Evolutionary conservation across 805 yeast genomes (phyloP).

Genomic region (Candida taoyuanica): DNA sequence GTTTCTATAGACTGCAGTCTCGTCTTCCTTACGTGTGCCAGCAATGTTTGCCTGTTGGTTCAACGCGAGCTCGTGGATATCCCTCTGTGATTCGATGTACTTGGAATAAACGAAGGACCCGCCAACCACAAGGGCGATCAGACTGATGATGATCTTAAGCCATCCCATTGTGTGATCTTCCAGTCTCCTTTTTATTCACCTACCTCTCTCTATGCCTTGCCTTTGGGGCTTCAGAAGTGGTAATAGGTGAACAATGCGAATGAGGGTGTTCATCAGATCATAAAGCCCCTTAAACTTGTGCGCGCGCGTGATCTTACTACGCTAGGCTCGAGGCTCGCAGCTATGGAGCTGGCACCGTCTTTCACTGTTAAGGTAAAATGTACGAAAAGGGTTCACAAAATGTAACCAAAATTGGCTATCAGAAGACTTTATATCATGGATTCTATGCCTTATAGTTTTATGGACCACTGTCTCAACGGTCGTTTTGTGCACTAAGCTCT

Average conservation of each 20-base stretch:
- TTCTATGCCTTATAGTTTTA: background rate
- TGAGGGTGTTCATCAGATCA: no score
- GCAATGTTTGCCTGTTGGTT: constrained; percentile 62
- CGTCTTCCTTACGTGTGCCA: constrained; percentile 57
- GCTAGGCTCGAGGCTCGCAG: no score
- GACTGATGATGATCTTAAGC: background rate
- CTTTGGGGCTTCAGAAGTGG: background rate
- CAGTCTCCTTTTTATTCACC: background rate
- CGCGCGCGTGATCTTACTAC: no score
- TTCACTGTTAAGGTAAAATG: no score
- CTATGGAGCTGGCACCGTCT: no score
- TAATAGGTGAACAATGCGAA: background rate
- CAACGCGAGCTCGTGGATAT: constrained; percentile 54
- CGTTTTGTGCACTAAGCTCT: constrained; percentile 25
- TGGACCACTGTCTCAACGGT: constrained; percentile 10
- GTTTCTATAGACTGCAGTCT: constrained; percentile 74
- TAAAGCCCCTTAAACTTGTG: no score
- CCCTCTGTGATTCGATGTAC: constrained; percentile 36
- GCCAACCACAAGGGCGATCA: constrained; percentile 43
- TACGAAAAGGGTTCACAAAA: no score
- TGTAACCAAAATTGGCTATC: no score
- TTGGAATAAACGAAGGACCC: constrained; percentile 20
- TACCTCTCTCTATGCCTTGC: background rate
- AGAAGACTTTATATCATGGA: no score
- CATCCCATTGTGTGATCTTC: background rate